Evolutionary conservation across 768 basidiomycete genomes (phyloP).

Genomic region (Suillus subluteus): DNA sequence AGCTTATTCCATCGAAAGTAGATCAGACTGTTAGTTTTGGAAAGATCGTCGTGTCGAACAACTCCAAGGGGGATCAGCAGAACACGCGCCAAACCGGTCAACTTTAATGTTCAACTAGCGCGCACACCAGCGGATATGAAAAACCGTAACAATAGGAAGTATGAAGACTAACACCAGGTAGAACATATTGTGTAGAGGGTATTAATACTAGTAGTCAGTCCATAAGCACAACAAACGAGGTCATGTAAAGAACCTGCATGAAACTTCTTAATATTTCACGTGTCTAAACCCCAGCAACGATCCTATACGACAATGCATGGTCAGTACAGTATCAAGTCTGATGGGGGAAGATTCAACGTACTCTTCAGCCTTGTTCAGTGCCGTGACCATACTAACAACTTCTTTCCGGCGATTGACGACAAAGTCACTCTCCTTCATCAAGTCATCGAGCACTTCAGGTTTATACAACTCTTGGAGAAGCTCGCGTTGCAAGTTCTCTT

Average conservation of each 20-base stretch:
- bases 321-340: conserved; percentile 18
- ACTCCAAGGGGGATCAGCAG: neutral
- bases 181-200: conserved; percentile 32
- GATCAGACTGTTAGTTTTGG: neutral
- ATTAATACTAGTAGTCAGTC: conserved; percentile 29
- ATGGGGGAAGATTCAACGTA: conserved; percentile 30
- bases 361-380: conserved; percentile 97
- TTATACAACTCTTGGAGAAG: conserved; percentile 96
- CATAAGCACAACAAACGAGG: conserved; percentile 11
- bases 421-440: conserved; percentile 92
- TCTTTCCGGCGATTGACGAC: conserved; percentile 93
- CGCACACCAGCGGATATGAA: neutral
- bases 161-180: conserved; percentile 16
- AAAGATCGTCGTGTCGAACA: conserved; percentile 4
- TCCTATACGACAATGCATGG: conserved; percentile 39
- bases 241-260: conserved; percentile 7
- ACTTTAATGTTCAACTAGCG: neutral
- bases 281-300: conserved; percentile 62
- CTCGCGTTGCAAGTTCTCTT: conserved; percentile 93
- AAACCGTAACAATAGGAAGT: neutral
- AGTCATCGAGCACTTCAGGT: conserved; percentile 91
- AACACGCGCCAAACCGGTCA: neutral
- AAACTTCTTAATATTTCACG: neutral
- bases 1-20: conserved; percentile 5
- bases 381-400: conserved; percentile 89